Conservation (phyloP, 75 land plant genomes). For the Pseudotsuga menziesii region DNA sequence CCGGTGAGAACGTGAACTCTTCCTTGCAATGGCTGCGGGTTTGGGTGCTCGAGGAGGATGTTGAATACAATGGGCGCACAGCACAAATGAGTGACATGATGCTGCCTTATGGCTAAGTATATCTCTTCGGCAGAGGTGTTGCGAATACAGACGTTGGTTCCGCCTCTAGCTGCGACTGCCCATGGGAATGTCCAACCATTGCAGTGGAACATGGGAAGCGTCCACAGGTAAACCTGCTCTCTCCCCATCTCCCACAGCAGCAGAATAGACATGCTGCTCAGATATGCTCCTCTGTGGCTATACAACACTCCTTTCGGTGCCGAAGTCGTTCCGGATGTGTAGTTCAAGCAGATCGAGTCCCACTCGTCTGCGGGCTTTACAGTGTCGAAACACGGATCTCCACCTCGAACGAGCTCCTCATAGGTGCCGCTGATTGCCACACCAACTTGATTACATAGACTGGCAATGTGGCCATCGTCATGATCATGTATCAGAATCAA, state of each 20-base stretch:
- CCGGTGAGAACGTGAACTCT: constrained; percentile 31
- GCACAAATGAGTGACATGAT: constrained; percentile 52
- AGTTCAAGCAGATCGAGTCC: constrained; percentile 39
- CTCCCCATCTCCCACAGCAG: constrained; percentile 21
- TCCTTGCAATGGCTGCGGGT: background rate
- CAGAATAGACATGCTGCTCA: constrained; percentile 16
- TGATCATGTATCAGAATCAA: background rate
- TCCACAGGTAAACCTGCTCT: constrained; percentile 38
- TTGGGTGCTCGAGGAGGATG: constrained; percentile 39
- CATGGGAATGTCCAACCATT: constrained; percentile 45
- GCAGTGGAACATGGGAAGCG: constrained; percentile 54
- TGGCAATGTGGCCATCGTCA: background rate
- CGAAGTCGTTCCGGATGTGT: constrained; percentile 47
- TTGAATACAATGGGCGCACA: constrained; percentile 67
- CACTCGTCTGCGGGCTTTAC: constrained; percentile 25
- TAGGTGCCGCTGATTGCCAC: background rate
- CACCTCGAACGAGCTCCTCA: constrained; percentile 23
- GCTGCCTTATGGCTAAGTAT: background rate
- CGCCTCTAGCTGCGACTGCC: constrained; percentile 37
- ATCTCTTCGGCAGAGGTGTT: constrained; percentile 7
- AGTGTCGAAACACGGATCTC: constrained; percentile 30
- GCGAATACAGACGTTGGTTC: constrained; percentile 31
- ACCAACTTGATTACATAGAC: constrained; percentile 1
- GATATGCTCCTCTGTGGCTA: constrained; percentile 48
- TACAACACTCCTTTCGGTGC: constrained; percentile 43